Evolutionary conservation across 768 basidiomycete genomes (phyloP).

Genomic region (Kwoniella shandongensis): DNA sequence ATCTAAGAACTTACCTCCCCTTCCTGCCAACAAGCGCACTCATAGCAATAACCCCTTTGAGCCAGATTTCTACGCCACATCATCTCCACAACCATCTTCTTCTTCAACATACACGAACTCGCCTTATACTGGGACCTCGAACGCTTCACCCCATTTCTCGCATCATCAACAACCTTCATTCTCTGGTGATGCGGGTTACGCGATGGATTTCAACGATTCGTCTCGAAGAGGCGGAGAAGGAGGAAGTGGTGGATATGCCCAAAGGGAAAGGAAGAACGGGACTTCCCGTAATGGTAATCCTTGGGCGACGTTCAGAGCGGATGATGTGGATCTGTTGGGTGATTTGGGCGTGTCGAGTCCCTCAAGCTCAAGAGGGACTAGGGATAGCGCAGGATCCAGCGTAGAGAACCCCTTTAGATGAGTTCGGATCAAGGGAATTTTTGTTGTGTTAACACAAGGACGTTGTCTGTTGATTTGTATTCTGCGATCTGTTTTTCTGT

Average conservation of each 20-base stretch:
- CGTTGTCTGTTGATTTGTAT: no score
- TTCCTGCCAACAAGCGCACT: background rate
- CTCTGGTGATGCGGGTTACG: background rate
- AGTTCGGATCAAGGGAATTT: background rate
- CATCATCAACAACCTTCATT: constrained; percentile 1
- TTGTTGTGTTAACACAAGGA: no score
- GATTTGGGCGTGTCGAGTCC: constrained; percentile 16
- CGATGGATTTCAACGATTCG: background rate
- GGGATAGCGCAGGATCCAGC: constrained; percentile 7
- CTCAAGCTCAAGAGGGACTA: constrained; percentile 23
- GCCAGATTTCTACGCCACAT: constrained; percentile 11
- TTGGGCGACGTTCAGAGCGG: constrained; percentile 14
- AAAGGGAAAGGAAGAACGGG: constrained; percentile 5
- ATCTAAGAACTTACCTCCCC: constrained; percentile 12
- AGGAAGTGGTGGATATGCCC: no score
- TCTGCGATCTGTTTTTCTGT: no score
- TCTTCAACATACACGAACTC: constrained; percentile 1
- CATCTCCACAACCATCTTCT: constrained; percentile 19
- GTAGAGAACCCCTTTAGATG: constrained; percentile 16
- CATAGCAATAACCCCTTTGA: constrained; percentile 11
- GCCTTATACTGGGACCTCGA: no score
- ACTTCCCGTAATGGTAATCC: constrained; percentile 11
- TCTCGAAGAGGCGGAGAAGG: background rate
- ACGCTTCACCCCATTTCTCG: constrained; percentile 1
- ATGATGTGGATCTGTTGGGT: constrained; percentile 19